These are phyloP conservation scores for Begonia peltatifolia DNA, from an alignment of 306 rosid species.

Conservation along the genomic window DNA sequence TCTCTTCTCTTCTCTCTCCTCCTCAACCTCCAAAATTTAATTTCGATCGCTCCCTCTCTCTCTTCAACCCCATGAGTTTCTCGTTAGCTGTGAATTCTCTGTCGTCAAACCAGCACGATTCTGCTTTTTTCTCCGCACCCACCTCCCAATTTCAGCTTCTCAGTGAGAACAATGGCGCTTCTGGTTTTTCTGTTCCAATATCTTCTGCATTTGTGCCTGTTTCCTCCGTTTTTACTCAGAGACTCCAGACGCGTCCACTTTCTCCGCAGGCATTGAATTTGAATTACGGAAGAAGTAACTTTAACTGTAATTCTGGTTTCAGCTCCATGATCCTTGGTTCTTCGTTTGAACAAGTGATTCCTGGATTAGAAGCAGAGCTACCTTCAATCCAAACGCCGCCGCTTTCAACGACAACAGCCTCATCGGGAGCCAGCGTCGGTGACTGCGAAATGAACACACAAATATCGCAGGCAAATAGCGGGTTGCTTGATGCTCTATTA, in stretches of 20 bases:
- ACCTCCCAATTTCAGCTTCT: conserved; percentile 17
- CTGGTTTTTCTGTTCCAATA: conserved; percentile 16
- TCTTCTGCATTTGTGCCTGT: conserved; percentile 29
- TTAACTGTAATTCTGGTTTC: conserved; percentile 9
- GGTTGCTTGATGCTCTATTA: conserved; percentile 46
- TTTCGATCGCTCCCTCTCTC: conserved; percentile 3
- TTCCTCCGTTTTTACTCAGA: conserved; percentile 19
- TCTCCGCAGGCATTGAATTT: conserved; percentile 13
- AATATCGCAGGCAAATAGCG: conserved; percentile 22
- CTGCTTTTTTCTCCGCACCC: conserved; percentile 15
- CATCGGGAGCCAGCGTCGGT: conserved; percentile 31
- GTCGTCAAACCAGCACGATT: conserved; percentile 7
- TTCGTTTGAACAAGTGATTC: conserved; percentile 15
- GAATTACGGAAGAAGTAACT: conserved; percentile 8
- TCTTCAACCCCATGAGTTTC: conserved; percentile 11
- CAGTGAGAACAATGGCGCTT: conserved; percentile 12
- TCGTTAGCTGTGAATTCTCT: conserved; percentile 2
- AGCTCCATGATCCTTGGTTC: conserved; percentile 12
- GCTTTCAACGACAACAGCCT: conserved; percentile 25
- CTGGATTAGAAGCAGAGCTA: conserved; percentile 19
- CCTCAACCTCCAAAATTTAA: conserved; percentile 7
- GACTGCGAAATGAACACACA: conserved; percentile 18
- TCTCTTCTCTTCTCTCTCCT: conserved; percentile 22
- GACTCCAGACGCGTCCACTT: conserved; percentile 8
- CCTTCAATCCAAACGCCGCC: conserved; percentile 45